A percentile compares a stretch with the other conserved stretches of the same genome.
These are phyloP conservation scores for Zoysia japonica DNA, from an alignment of 176 grass and related monocot genomes.

Conservation along the genomic window DNA sequence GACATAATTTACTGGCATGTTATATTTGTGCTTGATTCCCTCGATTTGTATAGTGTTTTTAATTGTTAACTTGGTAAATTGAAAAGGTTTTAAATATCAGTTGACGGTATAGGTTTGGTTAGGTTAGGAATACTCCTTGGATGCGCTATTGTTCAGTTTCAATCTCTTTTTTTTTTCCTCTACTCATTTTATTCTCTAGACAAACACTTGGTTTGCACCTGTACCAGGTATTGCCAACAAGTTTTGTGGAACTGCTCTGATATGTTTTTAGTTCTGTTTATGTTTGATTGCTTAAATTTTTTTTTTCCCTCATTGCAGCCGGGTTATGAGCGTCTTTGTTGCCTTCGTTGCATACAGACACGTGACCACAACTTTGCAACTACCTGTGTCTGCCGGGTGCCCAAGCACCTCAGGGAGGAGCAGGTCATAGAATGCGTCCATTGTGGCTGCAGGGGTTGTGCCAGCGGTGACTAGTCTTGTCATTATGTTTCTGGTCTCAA, in stretches of 20 bases:
- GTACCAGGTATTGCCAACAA: neutral
- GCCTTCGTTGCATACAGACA: conserved; percentile 74
- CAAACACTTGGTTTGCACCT: neutral
- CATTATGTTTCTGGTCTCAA: conserved; percentile 7
- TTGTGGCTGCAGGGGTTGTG: conserved; percentile 67
- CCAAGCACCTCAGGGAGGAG: conserved; percentile 77
- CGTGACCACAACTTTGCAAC: conserved; percentile 77
- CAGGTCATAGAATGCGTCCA: conserved; percentile 78
- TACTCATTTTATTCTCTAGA: neutral
- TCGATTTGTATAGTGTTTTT: neutral
- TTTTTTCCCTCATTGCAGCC: conserved; percentile 33
- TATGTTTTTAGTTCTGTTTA: neutral
- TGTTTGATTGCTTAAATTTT: neutral
- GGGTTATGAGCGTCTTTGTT: conserved; percentile 73
- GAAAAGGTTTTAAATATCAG: neutral
- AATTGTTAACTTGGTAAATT: neutral
- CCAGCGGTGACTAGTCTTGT: conserved; percentile 63
- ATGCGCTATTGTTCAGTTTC: neutral
- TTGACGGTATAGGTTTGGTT: neutral
- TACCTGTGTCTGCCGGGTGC: conserved; percentile 72
- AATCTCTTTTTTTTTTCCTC: neutral
- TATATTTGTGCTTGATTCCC: neutral
- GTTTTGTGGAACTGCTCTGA: neutral
- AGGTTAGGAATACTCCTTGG: neutral
- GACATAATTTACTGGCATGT: neutral